Conservation (phyloP, 225 moss, liverwort and hornwort genomes). For the Rhytidiadelphus loreus region DNA sequence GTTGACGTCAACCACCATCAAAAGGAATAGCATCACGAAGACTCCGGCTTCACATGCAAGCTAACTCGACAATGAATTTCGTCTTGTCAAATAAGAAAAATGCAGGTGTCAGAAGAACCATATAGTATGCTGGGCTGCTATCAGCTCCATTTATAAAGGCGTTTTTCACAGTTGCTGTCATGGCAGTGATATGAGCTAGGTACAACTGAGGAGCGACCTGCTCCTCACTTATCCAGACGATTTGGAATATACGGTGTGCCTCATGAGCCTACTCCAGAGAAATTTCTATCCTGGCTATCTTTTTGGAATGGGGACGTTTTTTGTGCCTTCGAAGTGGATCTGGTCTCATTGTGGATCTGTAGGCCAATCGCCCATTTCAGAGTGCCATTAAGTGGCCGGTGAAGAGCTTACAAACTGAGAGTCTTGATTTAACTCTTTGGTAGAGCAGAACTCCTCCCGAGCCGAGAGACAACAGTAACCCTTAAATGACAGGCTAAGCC, state of each 20-base stretch:
- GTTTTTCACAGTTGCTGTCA: rapidly evolving
- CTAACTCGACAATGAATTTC: not conserved
- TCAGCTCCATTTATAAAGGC: not conserved
- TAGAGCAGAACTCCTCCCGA: not conserved
- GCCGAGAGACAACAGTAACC: not conserved
- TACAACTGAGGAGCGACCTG: not conserved
- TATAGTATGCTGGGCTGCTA: not conserved
- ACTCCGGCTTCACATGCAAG: not conserved
- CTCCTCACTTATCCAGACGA: not conserved
- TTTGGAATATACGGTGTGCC: not conserved
- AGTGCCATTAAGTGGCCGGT: not conserved
- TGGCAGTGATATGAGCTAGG: not conserved
- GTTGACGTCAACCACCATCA: not conserved
- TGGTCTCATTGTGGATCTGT: not conserved
- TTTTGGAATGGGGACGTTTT: not conserved
- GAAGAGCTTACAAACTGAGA: not conserved
- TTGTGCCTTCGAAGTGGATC: not conserved
- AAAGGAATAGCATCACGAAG: not conserved
- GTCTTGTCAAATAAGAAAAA: not conserved
- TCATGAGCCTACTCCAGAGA: not conserved
- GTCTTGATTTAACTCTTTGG: not conserved
- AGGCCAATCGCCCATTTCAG: not conserved
- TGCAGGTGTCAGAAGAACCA: not conserved
- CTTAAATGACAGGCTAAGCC: not conserved
- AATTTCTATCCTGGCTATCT: too few relatives aligned